Conservation (phyloP, 164 flowering plant species). For the Houttuynia cordata region DNA sequence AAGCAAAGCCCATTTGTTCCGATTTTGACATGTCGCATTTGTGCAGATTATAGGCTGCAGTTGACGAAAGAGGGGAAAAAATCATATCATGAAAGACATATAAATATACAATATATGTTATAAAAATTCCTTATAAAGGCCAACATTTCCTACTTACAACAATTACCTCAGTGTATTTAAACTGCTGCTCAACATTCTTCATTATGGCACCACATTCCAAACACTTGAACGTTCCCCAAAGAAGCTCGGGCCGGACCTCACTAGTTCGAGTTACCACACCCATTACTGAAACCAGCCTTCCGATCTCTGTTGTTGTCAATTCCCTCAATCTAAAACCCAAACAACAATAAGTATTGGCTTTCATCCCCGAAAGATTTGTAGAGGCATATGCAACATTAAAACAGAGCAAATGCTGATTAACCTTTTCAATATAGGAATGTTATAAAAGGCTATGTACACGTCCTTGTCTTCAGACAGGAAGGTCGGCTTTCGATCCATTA, state of each 20-base stretch:
- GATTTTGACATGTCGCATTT: constrained; percentile 53
- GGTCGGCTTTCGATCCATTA: constrained; percentile 65
- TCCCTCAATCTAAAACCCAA: constrained; percentile 58
- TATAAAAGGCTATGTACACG: constrained; percentile 76
- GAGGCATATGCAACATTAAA: not conserved
- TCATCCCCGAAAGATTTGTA: not conserved
- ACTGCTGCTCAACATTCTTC: constrained; percentile 92
- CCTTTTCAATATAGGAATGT: constrained; percentile 68
- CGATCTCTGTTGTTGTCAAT: constrained; percentile 43
- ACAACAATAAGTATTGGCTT: not conserved
- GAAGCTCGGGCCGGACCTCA: constrained; percentile 97
- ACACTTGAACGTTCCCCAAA: constrained; percentile 88
- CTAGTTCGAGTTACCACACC: constrained; percentile 97
- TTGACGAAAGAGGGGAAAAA: not conserved
- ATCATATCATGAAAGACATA: not conserved
- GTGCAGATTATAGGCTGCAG: constrained; percentile 83
- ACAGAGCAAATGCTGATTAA: constrained; percentile 7
- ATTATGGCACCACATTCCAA: constrained; percentile 68
- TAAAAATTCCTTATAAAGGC: not conserved
- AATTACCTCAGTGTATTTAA: constrained; percentile 85
- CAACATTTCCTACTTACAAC: not conserved
- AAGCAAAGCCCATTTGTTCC: constrained; percentile 67
- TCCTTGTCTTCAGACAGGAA: constrained; percentile 82
- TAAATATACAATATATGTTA: no score
- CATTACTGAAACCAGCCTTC: constrained; percentile 72